phyloP scores from a whole-genome alignment of 108 stramenopile genomes.

The Nitzschia palea region DNA sequence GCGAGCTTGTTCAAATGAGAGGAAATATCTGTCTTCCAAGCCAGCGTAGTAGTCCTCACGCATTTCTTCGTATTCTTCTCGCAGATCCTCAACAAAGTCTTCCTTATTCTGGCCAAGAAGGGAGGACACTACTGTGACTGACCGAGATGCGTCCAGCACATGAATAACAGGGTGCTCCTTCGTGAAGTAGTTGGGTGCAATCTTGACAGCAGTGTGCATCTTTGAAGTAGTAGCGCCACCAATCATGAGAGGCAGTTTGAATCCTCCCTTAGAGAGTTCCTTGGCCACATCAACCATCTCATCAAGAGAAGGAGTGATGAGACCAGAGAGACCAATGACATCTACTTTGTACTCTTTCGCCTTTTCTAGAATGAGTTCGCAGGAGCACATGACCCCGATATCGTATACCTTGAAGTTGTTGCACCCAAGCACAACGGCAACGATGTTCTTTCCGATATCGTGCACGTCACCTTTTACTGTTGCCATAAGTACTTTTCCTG shows the following conservation, averaged over 20 bases:
- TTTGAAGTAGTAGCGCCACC: constrained; percentile 99
- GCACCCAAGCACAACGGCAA: constrained; percentile 98
- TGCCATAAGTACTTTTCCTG: constrained; percentile 97
- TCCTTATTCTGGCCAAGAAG: constrained; percentile 86
- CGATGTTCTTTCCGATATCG: constrained; percentile 99
- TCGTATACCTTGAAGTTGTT: constrained; percentile 99
- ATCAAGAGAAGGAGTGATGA: constrained; percentile 99
- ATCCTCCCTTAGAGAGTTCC: constrained; percentile 94
- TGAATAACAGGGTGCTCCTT: constrained; percentile 96
- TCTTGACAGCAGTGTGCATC: constrained; percentile 99
- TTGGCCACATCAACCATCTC: constrained; percentile 99
- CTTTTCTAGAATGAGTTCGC: constrained; percentile 93
- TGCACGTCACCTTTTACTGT: constrained; percentile 99
- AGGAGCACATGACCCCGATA: constrained; percentile 98
- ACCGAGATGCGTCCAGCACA: constrained; percentile 97
- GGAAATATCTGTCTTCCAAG: constrained; percentile 94
- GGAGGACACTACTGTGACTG: constrained; percentile 95
- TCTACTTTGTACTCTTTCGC: constrained; percentile 95
- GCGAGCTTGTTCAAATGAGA: constrained; percentile 90
- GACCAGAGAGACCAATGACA: constrained; percentile 96
- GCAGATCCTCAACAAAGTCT: constrained; percentile 92
- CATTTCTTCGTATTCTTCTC: constrained; percentile 71
- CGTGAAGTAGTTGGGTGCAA: constrained; percentile 94
- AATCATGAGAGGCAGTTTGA: constrained; percentile 95
- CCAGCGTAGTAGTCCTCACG: constrained; percentile 98